Base-by-base conservation (phyloP, 2,329 filamentous ascomycete genomes). In the Diaporthe eres region DNA sequence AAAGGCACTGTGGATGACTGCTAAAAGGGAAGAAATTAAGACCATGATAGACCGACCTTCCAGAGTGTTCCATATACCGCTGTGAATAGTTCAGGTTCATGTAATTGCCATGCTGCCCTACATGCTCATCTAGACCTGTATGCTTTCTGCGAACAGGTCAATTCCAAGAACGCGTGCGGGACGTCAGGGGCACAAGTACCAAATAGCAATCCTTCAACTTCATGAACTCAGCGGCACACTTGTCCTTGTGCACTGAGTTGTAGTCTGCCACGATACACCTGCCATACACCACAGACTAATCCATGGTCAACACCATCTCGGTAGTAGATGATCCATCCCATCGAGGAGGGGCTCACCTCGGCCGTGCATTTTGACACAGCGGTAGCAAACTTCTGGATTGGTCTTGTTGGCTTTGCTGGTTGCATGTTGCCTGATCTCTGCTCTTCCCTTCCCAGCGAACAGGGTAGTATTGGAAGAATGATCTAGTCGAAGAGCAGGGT, bases 191-290 rank as follows among this genome's bases (percentile, higher is more conserved):
- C 9, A 79, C 90, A 80, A 37, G 19, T 88, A 98, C 96, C 81
- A 97, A 81, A 82, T 95, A 98, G 82, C 96, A 98, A 79, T 98
- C 89, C 83, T 98, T 98, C 67, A 98, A 84, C 78, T 87, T 92
- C 84, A 97, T 87, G 80, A 99, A 98, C 82, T 98, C 95, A 75
- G 91, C 92, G 6, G 89, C 88, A 82, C 97, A 99, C 88, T 97
- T 97, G 82, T 98, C 95, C 82, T 98, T 98, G 80, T 95, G 91
- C 4, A 98, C 91, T 5, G 95, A 91, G 82, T 96, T 96, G 85
- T 98, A 98, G 82, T 98, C 96, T 53, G 92, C 91, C 70, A 96
- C 90, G 78, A 99, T 92, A 83, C 97, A 99, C 87, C 95, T 96
- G 79, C 96, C 97, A 82, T 98, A 99, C 17, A 91, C 88, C 3